Percentiles rank a stretch among this genome's conserved stretches.
These are phyloP conservation scores for Populus tremula DNA, from an alignment of 345 rosid species.

Conservation along the genomic window DNA sequence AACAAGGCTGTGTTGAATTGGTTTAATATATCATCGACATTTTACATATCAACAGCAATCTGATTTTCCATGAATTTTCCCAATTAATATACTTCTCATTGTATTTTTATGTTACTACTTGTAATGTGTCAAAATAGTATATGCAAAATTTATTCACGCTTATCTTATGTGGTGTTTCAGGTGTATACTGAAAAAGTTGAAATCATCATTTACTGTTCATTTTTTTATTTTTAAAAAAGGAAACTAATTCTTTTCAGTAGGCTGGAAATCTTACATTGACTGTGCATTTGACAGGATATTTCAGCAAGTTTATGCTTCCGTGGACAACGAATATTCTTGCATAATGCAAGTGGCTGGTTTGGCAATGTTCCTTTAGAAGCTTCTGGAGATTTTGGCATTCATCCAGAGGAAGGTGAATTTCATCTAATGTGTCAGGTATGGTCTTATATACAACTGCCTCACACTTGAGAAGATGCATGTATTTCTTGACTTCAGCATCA, in stretches of 20 bases:
- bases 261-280: conserved; percentile 3
- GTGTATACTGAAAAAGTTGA: not conserved
- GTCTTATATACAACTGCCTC: not conserved
- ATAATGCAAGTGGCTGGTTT: conserved; percentile 90
- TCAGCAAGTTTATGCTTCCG: conserved; percentile 86
- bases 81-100: not conserved
- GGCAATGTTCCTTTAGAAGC: conserved; percentile 94
- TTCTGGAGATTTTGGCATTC: conserved; percentile 96
- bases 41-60: not conserved
- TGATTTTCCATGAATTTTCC: not conserved
- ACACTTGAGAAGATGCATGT: not conserved
- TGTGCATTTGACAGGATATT: conserved; percentile 52
- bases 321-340: conserved; percentile 87
- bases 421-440: conserved; percentile 96
- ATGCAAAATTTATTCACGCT: not conserved
- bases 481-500: not conserved
- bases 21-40: not conserved
- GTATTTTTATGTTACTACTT: not conserved
- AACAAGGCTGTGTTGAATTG: not conserved
- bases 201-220: not conserved
- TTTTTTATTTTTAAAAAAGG: not conserved
- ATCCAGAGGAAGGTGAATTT: conserved; percentile 98
- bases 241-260: not conserved
- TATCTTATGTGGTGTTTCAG: not conserved
- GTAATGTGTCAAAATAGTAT: not conserved